A percentile compares a stretch with the other conserved stretches of the same genome.
Evolutionary conservation across 345 rosid genomes (phyloP).

Genomic region (Kernera saxatilis): DNA sequence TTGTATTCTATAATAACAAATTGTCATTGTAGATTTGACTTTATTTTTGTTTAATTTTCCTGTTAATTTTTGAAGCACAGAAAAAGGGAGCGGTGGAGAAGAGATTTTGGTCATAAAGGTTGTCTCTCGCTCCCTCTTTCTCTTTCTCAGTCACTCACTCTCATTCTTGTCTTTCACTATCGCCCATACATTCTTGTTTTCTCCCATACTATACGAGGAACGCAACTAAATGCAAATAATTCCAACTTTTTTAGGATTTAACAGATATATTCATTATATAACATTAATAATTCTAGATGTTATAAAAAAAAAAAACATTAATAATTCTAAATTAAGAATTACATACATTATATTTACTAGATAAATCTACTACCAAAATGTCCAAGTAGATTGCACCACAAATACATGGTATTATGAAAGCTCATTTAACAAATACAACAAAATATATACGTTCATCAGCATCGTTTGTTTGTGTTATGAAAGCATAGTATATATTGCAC

Average conservation of each 20-base stretch:
- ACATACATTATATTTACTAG: not conserved
- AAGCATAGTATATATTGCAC: too few species aligned
- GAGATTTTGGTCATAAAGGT: not conserved
- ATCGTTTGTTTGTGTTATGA: not conserved
- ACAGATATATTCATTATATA: too few species aligned
- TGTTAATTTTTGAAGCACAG: not conserved
- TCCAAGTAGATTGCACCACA: too few species aligned
- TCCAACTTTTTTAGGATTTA: too few species aligned
- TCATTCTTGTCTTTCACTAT: constrained; percentile 23
- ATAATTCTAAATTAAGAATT: too few species aligned
- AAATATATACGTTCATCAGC: not conserved
- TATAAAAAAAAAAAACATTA: too few species aligned
- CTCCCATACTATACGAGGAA: constrained; percentile 4
- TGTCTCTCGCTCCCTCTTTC: not conserved
- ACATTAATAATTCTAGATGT: too few species aligned
- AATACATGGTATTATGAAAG: too few species aligned
- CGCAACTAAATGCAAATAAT: not conserved
- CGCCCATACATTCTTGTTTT: constrained; percentile 27
- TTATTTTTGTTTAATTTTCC: not conserved
- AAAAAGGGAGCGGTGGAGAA: constrained; percentile 14
- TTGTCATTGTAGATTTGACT: not conserved
- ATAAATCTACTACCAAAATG: too few species aligned
- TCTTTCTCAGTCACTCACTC: too few species aligned
- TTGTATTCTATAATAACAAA: not conserved
- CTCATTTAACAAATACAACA: not conserved